phyloP scores from a whole-genome alignment of 1,139 yeast genomes.

The Saccharomycopsis phalli region DNA sequence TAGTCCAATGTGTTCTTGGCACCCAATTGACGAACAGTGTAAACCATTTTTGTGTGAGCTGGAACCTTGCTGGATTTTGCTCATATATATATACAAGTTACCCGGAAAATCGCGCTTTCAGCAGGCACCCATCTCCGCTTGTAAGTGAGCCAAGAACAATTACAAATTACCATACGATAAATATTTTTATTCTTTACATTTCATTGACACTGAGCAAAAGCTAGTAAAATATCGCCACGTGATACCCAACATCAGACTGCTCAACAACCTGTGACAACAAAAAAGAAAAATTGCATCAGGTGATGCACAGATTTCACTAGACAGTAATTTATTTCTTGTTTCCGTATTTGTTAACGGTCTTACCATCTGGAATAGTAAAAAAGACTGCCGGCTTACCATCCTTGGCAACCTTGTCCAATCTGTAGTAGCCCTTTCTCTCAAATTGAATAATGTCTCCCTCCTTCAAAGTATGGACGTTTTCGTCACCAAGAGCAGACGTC shows the following conservation, averaged over 20 bases:
- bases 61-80: too few relatives aligned
- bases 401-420: slow-evolving; percentile 58
- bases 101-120: too few relatives aligned
- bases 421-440: slow-evolving; percentile 95
- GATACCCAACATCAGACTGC: too few relatives aligned
- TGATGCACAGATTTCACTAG: neutral
- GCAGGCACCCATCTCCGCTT: too few relatives aligned
- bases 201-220: too few relatives aligned
- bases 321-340: slow-evolving; percentile 52
- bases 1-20: slow-evolving; percentile 87
- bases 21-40: slow-evolving; percentile 78
- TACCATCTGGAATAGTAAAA: slow-evolving; percentile 96
- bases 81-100: too few relatives aligned
- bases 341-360: slow-evolving; percentile 77
- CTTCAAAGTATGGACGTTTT: slow-evolving; percentile 66
- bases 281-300: neutral
- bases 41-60: slow-evolving; percentile 38
- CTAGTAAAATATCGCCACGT: too few relatives aligned
- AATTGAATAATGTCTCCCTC: slow-evolving; percentile 87
- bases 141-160: too few relatives aligned
- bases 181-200: too few relatives aligned
- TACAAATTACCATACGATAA: too few relatives aligned
- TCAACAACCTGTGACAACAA: too few relatives aligned
- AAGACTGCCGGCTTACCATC: slow-evolving; percentile 63
- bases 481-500: slow-evolving; percentile 70